A percentile compares a stretch with the other conserved stretches of the same genome.
phyloP scores from a whole-genome alignment of 2,329 filamentous ascomycete species.

The Pyrenophora graminea region DNA sequence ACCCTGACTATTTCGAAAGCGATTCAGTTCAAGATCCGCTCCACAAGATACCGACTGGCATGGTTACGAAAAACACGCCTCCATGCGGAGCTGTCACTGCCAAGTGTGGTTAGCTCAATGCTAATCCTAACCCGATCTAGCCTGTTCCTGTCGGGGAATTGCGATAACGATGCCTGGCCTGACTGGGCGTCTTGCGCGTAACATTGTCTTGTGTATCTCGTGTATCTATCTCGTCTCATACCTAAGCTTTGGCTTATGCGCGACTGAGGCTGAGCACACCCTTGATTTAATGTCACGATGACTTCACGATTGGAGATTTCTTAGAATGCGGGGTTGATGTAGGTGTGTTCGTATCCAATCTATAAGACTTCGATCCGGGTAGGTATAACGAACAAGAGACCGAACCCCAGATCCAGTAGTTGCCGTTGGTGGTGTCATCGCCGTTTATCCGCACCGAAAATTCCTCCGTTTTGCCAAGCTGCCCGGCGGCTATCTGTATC shows the following conservation, averaged over 20 bases:
- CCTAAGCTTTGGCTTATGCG: not conserved
- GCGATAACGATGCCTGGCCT: slow-evolving; percentile 20
- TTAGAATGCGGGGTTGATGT: not conserved
- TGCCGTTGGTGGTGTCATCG: too few relatives aligned
- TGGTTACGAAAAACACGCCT: too few relatives aligned
- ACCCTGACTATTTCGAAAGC: too few relatives aligned
- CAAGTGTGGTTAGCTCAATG: not conserved
- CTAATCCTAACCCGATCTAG: slow-evolving; percentile 7
- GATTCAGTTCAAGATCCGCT: too few relatives aligned
- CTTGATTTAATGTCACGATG: not conserved
- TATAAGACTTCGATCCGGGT: too few relatives aligned
- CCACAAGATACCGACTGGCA: too few relatives aligned
- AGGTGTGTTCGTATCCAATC: not conserved
- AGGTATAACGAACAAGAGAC: too few relatives aligned
- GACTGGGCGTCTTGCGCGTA: slow-evolving; percentile 13
- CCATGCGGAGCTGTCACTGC: too few relatives aligned
- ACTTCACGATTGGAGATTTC: too few relatives aligned
- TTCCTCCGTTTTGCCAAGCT: not conserved
- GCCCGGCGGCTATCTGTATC: not conserved
- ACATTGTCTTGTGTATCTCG: slow-evolving; percentile 2
- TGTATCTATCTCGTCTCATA: too few relatives aligned
- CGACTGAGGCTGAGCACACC: not conserved
- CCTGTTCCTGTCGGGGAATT: slow-evolving; percentile 5
- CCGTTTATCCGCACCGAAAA: not conserved
- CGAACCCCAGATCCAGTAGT: too few relatives aligned